Evolutionary conservation across 106 monocot genomes (phyloP).

Genomic region (Gastrodia elata): DNA sequence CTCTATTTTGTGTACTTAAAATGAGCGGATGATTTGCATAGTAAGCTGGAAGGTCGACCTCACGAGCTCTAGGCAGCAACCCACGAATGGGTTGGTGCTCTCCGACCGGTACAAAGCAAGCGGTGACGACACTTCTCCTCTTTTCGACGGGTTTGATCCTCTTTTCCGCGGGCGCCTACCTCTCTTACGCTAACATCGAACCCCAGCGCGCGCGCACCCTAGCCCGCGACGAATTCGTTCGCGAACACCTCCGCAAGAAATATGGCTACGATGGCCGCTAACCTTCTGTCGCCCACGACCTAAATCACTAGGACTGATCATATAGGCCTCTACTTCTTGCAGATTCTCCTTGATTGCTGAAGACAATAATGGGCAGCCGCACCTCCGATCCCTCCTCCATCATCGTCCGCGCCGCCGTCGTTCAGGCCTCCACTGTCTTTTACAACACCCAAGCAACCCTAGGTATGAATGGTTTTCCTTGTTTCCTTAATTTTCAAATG

Average conservation of each 20-base stretch:
- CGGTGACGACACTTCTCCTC: constrained; percentile 18
- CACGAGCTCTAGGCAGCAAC: background rate
- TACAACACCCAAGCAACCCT: constrained; percentile 87
- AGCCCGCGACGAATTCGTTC: constrained; percentile 50
- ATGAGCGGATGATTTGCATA: too few relatives aligned
- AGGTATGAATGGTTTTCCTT: constrained; percentile 19
- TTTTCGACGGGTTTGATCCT: constrained; percentile 35
- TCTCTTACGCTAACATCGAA: constrained; percentile 62
- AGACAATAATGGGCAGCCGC: constrained; percentile 67
- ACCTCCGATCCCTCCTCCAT: constrained; percentile 42
- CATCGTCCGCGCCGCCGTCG: constrained; percentile 68
- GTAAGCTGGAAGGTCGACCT: background rate
- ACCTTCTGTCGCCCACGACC: background rate
- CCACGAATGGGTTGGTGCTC: constrained; percentile 34
- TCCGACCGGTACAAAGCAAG: constrained; percentile 34
- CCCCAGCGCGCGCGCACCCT: constrained; percentile 58
- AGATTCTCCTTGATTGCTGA: background rate
- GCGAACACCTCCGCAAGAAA: constrained; percentile 56
- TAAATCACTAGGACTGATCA: constrained; percentile 36
- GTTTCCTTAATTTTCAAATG: background rate
- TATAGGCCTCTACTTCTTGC: background rate
- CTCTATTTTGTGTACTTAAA: too few relatives aligned
- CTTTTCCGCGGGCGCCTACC: constrained; percentile 51
- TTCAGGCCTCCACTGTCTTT: constrained; percentile 92
- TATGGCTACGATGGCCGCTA: constrained; percentile 28